Evolutionary conservation across 164 flowering plant genomes (phyloP).

Genomic region (Vitis vinifera): DNA sequence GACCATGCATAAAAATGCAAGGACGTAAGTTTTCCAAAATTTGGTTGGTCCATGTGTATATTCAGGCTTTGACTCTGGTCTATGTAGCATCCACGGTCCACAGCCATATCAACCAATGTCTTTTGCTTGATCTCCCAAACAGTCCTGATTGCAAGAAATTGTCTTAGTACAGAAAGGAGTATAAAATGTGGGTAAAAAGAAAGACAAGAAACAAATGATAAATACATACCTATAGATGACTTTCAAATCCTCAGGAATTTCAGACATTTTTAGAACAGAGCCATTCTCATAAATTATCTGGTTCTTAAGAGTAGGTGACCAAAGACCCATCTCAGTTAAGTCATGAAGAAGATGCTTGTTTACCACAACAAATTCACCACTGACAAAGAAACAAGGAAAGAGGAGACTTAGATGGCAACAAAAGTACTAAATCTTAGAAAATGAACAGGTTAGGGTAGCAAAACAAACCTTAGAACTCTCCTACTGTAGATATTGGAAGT

Average conservation of each 20-base stretch:
- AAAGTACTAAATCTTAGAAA: not conserved
- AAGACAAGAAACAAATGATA: not conserved
- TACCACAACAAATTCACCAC: conserved; percentile 98
- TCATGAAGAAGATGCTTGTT: conserved; percentile 98
- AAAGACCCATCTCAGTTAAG: conserved; percentile 93
- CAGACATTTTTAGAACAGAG: conserved; percentile 73
- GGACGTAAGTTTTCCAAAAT: conserved; percentile 89
- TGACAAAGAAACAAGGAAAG: conserved; percentile 24
- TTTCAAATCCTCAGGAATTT: conserved; percentile 73
- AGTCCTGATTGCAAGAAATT: conserved; percentile 45
- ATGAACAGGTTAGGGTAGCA: not conserved
- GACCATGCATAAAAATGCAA: conserved; percentile 93
- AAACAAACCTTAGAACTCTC: conserved; percentile 78
- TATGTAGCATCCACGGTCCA: conserved; percentile 89
- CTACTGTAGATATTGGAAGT: conserved; percentile 96
- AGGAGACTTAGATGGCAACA: not conserved
- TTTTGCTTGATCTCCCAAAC: conserved; percentile 99
- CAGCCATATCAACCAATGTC: conserved; percentile 95
- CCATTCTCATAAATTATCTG: conserved; percentile 81
- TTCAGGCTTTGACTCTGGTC: conserved; percentile 98
- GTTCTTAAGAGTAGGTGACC: conserved; percentile 91
- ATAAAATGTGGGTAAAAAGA: too few species aligned
- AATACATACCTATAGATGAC: conserved; percentile 67
- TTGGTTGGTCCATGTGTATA: conserved; percentile 96
- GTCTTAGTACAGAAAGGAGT: conserved; percentile 8